phyloP scores from a whole-genome alignment of 225 moss, liverwort and hornwort species.

The Marchantia polymorpha region DNA sequence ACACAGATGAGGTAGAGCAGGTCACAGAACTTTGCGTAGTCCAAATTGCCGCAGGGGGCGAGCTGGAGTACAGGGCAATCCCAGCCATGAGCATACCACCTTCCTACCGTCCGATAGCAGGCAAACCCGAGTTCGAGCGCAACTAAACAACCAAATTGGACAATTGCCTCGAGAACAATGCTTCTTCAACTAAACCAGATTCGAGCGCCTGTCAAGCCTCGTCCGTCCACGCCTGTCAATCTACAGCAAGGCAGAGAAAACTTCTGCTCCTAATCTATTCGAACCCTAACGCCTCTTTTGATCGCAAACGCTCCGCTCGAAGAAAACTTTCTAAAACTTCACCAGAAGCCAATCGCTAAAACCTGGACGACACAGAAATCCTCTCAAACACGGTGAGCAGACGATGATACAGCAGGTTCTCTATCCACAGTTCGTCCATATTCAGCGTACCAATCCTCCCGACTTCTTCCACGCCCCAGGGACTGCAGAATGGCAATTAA shows the following conservation, averaged over 20 bases:
- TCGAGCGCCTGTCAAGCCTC: neutral
- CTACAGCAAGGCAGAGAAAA: neutral
- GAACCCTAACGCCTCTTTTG: conserved; percentile 2
- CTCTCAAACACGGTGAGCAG: neutral
- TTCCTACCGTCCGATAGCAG: neutral
- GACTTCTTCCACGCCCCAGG: neutral
- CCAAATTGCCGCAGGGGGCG: conserved; percentile 63
- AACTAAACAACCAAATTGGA: neutral
- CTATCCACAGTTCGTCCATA: conserved; percentile 19
- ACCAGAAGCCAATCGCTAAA: neutral
- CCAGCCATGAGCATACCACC: conserved; percentile 60
- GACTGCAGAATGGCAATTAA: no score
- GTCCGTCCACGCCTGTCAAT: neutral
- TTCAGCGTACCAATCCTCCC: neutral
- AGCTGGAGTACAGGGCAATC: conserved; percentile 78
- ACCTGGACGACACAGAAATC: conserved; percentile 3
- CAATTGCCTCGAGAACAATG: neutral
- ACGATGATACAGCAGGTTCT: neutral
- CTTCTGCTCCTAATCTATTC: neutral
- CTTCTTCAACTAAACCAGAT: neutral
- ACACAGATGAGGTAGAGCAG: conserved; percentile 36
- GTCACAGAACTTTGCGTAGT: conserved; percentile 52
- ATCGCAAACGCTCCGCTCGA: neutral
- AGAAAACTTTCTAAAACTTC: neutral
- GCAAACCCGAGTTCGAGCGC: neutral